phyloP scores from a whole-genome alignment of 129 eudicot species.

The Flaveria linearis region DNA sequence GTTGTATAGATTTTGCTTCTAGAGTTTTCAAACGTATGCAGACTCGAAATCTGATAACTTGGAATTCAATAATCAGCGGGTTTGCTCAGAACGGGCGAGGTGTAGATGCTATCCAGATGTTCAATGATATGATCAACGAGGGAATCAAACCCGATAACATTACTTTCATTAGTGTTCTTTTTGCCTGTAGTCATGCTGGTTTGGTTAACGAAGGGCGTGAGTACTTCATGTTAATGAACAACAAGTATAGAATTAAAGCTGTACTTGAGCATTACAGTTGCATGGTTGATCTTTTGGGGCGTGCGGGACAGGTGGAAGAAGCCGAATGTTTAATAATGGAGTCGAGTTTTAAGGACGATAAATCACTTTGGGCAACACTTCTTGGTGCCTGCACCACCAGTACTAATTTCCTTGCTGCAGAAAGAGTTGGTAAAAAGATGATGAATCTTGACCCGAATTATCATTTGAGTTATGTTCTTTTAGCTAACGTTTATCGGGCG shows the following conservation, averaged over 20 bases:
- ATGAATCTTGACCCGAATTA: slow-evolving; percentile 69
- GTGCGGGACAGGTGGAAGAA: slow-evolving; percentile 73
- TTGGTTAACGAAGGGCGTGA: slow-evolving; percentile 65
- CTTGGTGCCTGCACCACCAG: slow-evolving; percentile 74
- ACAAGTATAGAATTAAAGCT: slow-evolving; percentile 52
- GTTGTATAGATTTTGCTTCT: slow-evolving; percentile 64
- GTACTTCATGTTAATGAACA: slow-evolving; percentile 49
- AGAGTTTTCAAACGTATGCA: slow-evolving; percentile 55
- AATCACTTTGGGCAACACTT: slow-evolving; percentile 84
- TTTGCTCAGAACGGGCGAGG: slow-evolving; percentile 87
- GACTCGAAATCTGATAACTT: slow-evolving; percentile 57
- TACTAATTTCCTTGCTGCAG: slow-evolving; percentile 60
- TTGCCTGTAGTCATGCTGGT: slow-evolving; percentile 83
- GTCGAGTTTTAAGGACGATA: slow-evolving; percentile 44
- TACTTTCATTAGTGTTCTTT: slow-evolving; percentile 64
- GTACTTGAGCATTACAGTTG: slow-evolving; percentile 63
- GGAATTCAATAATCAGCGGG: slow-evolving; percentile 80
- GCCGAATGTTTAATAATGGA: slow-evolving; percentile 55
- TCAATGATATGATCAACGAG: slow-evolving; percentile 55
- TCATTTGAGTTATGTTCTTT: slow-evolving; percentile 78
- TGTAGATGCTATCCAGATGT: slow-evolving; percentile 54
- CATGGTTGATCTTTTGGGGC: slow-evolving; percentile 75
- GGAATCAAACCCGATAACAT: slow-evolving; percentile 60
- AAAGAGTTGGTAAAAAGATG: slow-evolving; percentile 78
- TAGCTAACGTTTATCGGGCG: slow-evolving; percentile 65